These are phyloP conservation scores for Teratosphaeria epicoccoides DNA, from an alignment of 2,329 filamentous ascomycete genomes.

Conservation along the genomic window DNA sequence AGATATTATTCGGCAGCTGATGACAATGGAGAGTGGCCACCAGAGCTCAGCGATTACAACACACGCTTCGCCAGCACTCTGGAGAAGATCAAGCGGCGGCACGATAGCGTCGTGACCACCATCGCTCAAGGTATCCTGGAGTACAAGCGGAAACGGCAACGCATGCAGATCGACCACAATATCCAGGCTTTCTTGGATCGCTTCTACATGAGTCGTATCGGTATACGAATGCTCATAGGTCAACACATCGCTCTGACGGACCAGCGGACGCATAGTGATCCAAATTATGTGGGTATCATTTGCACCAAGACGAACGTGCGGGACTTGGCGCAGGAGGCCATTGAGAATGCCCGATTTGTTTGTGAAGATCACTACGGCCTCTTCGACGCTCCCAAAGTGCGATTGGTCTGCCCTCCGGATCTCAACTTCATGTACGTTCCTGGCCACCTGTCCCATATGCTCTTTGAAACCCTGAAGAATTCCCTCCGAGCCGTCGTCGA, in stretches of 20 bases:
- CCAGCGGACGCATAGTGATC: conserved; percentile 78
- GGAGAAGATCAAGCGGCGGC: conserved; percentile 87
- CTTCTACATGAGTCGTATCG: conserved; percentile 99
- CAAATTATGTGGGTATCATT: conserved; percentile 94
- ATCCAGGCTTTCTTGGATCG: conserved; percentile 96
- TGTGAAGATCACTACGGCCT: conserved; percentile 97
- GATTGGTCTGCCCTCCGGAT: conserved; percentile 79
- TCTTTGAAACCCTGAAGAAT: conserved; percentile 98
- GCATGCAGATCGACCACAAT: conserved; percentile 95
- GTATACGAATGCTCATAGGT: conserved; percentile 97
- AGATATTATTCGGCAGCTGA: conserved; percentile 83
- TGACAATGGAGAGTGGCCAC: conserved; percentile 80
- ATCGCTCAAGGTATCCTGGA: conserved; percentile 96
- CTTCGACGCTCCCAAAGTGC: conserved; percentile 92
- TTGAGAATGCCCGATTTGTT: conserved; percentile 97
- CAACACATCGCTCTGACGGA: conserved; percentile 96
- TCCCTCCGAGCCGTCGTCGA: conserved; percentile 94
- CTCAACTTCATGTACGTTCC: conserved; percentile 99
- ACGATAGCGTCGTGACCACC: conserved; percentile 95
- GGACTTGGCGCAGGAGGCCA: conserved; percentile 90
- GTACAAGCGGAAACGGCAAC: conserved; percentile 91
- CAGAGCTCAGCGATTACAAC: conserved; percentile 90
- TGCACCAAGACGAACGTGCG: conserved; percentile 97
- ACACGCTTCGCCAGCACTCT: conserved; percentile 78
- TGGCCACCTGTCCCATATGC: conserved; percentile 97